Evolutionary conservation across 257 asterid species (phyloP).

Genomic region (Verbascum thapsus): DNA sequence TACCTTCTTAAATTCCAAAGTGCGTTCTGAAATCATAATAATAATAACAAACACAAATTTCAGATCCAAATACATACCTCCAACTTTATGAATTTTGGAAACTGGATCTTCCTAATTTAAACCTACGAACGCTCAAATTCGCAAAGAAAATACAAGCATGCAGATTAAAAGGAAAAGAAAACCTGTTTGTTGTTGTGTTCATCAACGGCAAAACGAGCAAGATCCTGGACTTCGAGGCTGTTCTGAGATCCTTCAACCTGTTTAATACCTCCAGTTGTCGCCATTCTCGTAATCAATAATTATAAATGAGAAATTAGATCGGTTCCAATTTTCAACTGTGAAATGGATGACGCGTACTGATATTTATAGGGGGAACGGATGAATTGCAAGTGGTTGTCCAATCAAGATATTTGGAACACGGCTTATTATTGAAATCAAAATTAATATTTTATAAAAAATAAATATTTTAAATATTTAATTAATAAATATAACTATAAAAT

Average conservation of each 20-base stretch:
- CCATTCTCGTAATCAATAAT: constrained; percentile 40
- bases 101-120: not conserved
- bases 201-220: constrained; percentile 80
- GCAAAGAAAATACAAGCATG: not conserved
- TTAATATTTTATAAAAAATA: too few species aligned
- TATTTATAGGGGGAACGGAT: constrained; percentile 24
- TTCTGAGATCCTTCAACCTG: constrained; percentile 59
- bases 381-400: constrained; percentile 29
- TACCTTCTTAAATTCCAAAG: constrained; percentile 69
- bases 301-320: not conserved
- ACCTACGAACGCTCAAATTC: not conserved
- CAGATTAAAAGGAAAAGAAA: not conserved
- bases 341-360: not conserved
- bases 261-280: constrained; percentile 50
- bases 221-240: constrained; percentile 62
- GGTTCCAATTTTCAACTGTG: not conserved
- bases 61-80: constrained; percentile 8
- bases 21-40: constrained; percentile 50
- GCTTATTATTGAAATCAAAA: too few species aligned
- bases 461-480: too few species aligned
- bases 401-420: constrained; percentile 25
- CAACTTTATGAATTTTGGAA: not conserved
- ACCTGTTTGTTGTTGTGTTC: constrained; percentile 79
- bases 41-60: not conserved
- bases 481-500: too few species aligned